These are phyloP conservation scores for Rutstroemia sydowiana DNA, from an alignment of 2,329 filamentous ascomycete species.

Conservation along the genomic window DNA sequence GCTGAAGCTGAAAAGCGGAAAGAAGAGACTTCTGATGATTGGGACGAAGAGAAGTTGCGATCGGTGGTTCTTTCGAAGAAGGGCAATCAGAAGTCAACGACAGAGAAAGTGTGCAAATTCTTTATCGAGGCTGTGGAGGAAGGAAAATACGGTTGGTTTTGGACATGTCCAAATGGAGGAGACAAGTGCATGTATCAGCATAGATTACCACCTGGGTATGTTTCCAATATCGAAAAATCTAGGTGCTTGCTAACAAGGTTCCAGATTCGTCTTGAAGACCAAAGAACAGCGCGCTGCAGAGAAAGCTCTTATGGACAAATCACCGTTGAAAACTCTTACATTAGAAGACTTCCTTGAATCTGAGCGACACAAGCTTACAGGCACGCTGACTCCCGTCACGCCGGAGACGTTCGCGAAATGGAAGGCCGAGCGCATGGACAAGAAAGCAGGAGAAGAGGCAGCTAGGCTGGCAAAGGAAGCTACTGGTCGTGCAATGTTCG, in stretches of 20 bases:
- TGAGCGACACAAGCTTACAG: conserved; percentile 90
- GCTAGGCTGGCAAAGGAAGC: conserved; percentile 88
- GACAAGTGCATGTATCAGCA: conserved; percentile 99
- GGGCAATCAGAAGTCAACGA: conserved; percentile 89
- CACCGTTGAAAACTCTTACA: conserved; percentile 85
- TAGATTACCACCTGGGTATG: conserved; percentile 86
- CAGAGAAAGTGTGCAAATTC: conserved; percentile 98
- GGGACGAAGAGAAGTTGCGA: conserved; percentile 94
- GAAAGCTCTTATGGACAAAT: conserved; percentile 94
- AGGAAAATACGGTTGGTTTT: conserved; percentile 99
- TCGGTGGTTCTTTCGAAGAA: conserved; percentile 93
- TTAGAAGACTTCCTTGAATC: conserved; percentile 96
- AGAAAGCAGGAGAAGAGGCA: conserved; percentile 92
- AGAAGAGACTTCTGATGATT: conserved; percentile 87
- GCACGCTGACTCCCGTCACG: conserved; percentile 86
- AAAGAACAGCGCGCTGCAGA: conserved; percentile 94
- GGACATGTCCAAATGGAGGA: conserved; percentile 91
- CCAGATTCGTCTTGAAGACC: conserved; percentile 90
- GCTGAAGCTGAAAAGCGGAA: conserved; percentile 73
- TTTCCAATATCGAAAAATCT: conserved; percentile 21
- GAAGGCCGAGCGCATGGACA: conserved; percentile 90
- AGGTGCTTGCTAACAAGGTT: conserved; percentile 22
- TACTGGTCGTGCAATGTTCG: conserved; percentile 89
- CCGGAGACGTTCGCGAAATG: conserved; percentile 90
- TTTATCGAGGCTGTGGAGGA: conserved; percentile 98